phyloP scores from a whole-genome alignment of 805 yeast species.

The Wickerhamomyces queroliae region DNA sequence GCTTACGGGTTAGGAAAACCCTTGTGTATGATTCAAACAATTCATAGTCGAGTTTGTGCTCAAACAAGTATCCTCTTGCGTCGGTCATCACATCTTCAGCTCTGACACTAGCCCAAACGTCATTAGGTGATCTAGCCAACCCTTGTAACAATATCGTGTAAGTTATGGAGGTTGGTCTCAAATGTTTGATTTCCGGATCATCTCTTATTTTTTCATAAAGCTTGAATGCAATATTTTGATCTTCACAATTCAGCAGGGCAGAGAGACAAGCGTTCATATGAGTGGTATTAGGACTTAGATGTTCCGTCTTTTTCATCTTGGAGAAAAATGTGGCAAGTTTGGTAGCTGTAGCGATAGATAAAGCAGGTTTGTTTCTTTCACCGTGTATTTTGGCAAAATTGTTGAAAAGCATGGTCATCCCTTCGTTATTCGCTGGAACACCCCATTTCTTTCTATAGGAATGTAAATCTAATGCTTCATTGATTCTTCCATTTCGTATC shows the following conservation, averaged over 20 bases:
- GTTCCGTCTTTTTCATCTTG: slow-evolving; percentile 21
- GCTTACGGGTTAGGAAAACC: slow-evolving; percentile 11
- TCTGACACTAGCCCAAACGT: slow-evolving; percentile 3
- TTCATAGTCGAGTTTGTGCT: slow-evolving; percentile 9
- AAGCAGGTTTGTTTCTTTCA: slow-evolving; percentile 9
- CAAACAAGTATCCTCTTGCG: slow-evolving; percentile 8
- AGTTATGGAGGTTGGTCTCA: slow-evolving; percentile 29
- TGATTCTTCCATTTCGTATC: slow-evolving; percentile 33
- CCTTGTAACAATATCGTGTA: slow-evolving; percentile 22
- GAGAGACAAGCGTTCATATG: slow-evolving; percentile 42
- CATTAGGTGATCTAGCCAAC: slow-evolving; percentile 10
- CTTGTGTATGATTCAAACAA: slow-evolving; percentile 14
- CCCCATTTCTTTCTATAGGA: slow-evolving; percentile 59
- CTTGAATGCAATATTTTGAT: slow-evolving; percentile 31
- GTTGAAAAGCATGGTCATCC: slow-evolving; percentile 39
- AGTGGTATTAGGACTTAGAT: slow-evolving; percentile 27
- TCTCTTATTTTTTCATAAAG: slow-evolving; percentile 27
- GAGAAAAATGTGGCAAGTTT: slow-evolving; percentile 27
- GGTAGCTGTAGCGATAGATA: slow-evolving; percentile 30
- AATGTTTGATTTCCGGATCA: slow-evolving; percentile 11
- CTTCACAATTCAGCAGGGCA: slow-evolving; percentile 36
- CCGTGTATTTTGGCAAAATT: slow-evolving; percentile 33
- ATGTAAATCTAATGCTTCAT: slow-evolving; percentile 44
- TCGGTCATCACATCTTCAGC: slow-evolving; percentile 10
- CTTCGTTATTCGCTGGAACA: slow-evolving; percentile 42